Base-by-base conservation (phyloP, 2,329 filamentous ascomycete genomes). In the Nothophoma quercina region DNA sequence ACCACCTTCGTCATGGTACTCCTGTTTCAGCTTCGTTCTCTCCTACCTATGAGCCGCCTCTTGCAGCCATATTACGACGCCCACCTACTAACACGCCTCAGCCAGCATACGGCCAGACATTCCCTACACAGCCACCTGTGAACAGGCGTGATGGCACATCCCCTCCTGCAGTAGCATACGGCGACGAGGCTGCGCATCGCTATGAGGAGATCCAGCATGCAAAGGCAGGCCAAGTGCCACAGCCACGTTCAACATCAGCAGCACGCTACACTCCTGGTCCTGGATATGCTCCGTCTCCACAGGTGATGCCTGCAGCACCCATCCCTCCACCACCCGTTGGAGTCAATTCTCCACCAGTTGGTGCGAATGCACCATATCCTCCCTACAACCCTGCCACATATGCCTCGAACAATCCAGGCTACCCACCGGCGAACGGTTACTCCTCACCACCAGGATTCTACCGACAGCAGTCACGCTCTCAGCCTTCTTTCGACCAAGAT, bases 1-100 rank as follows among this genome's bases (percentile, higher is more conserved):
- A 60, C 23, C 58, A 56, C 35, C 58, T 69, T 58, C 60, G 58
- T 53, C 56, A 55, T 40, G 63, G 61, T 51, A 70, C 71, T 55
- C 68, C 71, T 10, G 52, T 74, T 46, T 58, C 59, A 45, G 60
- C 62, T 48, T 43, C 60, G 51, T 72, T 72, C 46, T 63, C 62
- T 54, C 70, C 70, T 7, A 72, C 71, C 55, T 70, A 67, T 45
- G 69, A 72, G 51, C 70, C 71, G 60, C 71, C 70, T 62, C 58
- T 71, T 55, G 71, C 71, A 41, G 60, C 69, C 21, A 46, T 72
- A 32, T 58, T 72, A 41, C 64, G 61, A 33, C 66, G 60, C 26
- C 59, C 71, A 53, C 51, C 48, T 38, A 71, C 71, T 74, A 67
- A 74, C 66, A 46, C 66, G 21, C 63, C 60, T 25, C 67, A 73